A percentile compares a stretch with the other conserved stretches of the same genome.
Evolutionary conservation across 805 yeast genomes (phyloP).

Genomic region (Komagataella populi): DNA sequence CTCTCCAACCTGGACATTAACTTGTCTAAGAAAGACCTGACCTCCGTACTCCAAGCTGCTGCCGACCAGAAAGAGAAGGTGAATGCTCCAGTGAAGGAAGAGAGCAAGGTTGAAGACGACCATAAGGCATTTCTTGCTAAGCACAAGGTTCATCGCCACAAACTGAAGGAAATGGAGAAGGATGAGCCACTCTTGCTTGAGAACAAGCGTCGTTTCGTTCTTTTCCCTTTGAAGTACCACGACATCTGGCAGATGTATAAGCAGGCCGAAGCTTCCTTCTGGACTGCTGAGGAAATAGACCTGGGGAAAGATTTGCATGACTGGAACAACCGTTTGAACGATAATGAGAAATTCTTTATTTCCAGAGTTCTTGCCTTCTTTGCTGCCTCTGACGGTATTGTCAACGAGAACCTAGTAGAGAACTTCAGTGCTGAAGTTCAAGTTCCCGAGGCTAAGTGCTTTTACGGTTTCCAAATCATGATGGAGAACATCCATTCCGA

Average conservation of each 20-base stretch:
- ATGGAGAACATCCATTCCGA: conserved; percentile 98
- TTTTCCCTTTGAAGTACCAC: conserved; percentile 93
- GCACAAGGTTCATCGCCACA: conserved; percentile 61
- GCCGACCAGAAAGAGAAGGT: conserved; percentile 21
- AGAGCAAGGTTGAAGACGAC: conserved; percentile 12
- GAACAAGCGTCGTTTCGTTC: conserved; percentile 79
- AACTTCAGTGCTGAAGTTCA: conserved; percentile 96
- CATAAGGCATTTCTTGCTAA: conserved; percentile 45
- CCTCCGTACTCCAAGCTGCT: conserved; percentile 24
- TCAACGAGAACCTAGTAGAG: conserved; percentile 93
- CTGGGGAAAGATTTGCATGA: conserved; percentile 82
- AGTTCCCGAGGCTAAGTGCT: conserved; percentile 94
- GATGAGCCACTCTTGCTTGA: conserved; percentile 82
- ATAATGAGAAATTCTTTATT: conserved; percentile 84
- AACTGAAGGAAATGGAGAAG: conserved; percentile 61
- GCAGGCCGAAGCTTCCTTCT: conserved; percentile 98
- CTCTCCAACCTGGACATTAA: conserved; percentile 37
- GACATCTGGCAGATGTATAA: conserved; percentile 98
- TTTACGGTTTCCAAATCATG: conserved; percentile 99
- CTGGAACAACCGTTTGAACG: conserved; percentile 84
- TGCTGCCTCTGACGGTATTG: conserved; percentile 98
- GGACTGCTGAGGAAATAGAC: conserved; percentile 99
- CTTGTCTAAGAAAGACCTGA: conserved; percentile 26
- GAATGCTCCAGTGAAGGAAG: conserved; percentile 3
- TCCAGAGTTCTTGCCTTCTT: conserved; percentile 93